Conservation (phyloP, 495 filamentous ascomycete genomes). For the Poronia punctata region DNA sequence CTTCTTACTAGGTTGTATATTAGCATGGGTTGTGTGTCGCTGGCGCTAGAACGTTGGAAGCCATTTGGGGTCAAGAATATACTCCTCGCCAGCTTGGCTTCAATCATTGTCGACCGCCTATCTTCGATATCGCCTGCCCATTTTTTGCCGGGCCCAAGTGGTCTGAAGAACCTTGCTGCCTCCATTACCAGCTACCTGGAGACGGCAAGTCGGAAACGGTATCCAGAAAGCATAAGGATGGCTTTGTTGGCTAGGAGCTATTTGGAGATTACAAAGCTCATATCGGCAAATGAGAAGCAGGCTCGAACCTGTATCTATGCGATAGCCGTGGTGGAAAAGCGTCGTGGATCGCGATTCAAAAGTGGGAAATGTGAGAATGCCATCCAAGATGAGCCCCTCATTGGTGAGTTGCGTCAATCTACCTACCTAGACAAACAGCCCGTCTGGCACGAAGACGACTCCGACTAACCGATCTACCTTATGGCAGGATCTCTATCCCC, state of each 20-base stretch:
- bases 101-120: constrained; percentile 43
- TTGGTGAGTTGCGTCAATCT: constrained; percentile 28
- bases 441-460: neutral
- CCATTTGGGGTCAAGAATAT: constrained; percentile 42
- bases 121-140: constrained; percentile 43
- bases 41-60: constrained; percentile 36
- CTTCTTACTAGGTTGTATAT: constrained; percentile 42
- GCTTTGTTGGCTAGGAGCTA: constrained; percentile 41
- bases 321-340: constrained; percentile 40
- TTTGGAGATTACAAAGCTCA: constrained; percentile 35
- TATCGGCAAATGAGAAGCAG: constrained; percentile 28
- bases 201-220: constrained; percentile 25
- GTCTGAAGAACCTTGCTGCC: constrained; percentile 11
- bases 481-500: constrained; percentile 11
- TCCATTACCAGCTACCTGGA: constrained; percentile 30
- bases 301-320: constrained; percentile 34
- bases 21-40: constrained; percentile 35
- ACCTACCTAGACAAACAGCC: neutral
- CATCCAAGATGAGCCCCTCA: constrained; percentile 28
- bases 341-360: constrained; percentile 31
- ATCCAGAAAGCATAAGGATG: constrained; percentile 34
- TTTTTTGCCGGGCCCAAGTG: constrained; percentile 17
- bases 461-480: constrained; percentile 13
- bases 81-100: constrained; percentile 41
- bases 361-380: constrained; percentile 28